These are phyloP conservation scores for Prosopis cineraria DNA, from an alignment of 306 rosid genomes.

Conservation along the genomic window DNA sequence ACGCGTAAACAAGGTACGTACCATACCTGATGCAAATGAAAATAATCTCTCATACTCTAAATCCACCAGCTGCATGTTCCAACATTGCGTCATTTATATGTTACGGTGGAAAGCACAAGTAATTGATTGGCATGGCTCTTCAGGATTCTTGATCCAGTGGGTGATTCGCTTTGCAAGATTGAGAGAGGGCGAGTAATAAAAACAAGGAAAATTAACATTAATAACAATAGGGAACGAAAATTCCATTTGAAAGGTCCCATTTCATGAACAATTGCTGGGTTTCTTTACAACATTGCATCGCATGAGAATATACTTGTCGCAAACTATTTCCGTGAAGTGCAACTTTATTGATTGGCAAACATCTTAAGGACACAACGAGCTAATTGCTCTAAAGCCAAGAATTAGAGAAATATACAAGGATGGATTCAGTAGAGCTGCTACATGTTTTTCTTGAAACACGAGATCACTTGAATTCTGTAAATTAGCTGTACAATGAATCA, in stretches of 20 bases:
- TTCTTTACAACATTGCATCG: not conserved
- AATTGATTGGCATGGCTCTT: no score
- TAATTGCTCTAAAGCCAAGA: constrained; percentile 31
- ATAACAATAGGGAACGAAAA: not conserved
- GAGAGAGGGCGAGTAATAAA: not conserved
- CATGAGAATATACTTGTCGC: not conserved
- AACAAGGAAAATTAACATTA: not conserved
- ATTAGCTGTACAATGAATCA: constrained; percentile 60
- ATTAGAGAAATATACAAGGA: constrained; percentile 48
- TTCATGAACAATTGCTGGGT: not conserved
- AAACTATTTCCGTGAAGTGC: constrained; percentile 9
- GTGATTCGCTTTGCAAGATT: not conserved
- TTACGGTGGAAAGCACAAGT: not conserved
- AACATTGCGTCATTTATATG: not conserved
- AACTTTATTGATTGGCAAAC: constrained; percentile 37
- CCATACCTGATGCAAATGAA: no score
- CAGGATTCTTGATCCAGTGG: not conserved
- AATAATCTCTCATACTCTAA: not conserved
- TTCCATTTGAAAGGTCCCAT: not conserved
- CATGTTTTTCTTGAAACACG: constrained; percentile 30
- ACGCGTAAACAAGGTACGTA: constrained; percentile 20
- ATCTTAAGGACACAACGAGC: constrained; percentile 25
- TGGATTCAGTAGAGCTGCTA: constrained; percentile 36
- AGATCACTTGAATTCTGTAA: constrained; percentile 37
- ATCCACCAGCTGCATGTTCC: not conserved